These are phyloP conservation scores for Groenewaldozyma tartarivorans DNA, from an alignment of 805 yeast genomes.

Conservation along the genomic window DNA sequence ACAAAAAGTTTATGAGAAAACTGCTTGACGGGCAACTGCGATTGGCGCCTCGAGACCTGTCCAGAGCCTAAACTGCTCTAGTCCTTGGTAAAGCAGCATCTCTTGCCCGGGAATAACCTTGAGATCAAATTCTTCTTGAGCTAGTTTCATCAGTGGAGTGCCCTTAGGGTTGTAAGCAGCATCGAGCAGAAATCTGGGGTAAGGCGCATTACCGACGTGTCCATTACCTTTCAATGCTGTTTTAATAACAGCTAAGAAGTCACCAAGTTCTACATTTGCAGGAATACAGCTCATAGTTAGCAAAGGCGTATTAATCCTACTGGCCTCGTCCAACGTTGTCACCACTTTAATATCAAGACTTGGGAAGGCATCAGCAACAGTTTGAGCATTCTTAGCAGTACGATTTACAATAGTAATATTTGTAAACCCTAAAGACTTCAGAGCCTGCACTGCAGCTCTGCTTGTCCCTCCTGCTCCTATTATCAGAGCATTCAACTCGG, in stretches of 20 bases:
- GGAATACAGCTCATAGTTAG: constrained; percentile 76
- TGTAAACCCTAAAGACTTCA: constrained; percentile 65
- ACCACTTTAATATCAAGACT: constrained; percentile 51
- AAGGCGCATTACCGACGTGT: constrained; percentile 25
- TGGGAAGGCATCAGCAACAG: constrained; percentile 54
- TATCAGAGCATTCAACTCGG: constrained; percentile 49
- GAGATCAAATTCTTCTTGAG: constrained; percentile 57
- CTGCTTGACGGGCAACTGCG: constrained; percentile 9
- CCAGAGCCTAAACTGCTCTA: constrained; percentile 75
- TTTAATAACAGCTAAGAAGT: constrained; percentile 37
- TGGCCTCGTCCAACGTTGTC: constrained; percentile 39
- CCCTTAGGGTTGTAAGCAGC: constrained; percentile 90
- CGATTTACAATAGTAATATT: constrained; percentile 76
- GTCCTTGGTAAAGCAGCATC: constrained; percentile 90
- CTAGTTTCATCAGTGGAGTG: constrained; percentile 79
- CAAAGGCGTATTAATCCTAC: constrained; percentile 34
- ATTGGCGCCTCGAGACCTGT: constrained; percentile 31
- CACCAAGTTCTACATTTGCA: constrained; percentile 55
- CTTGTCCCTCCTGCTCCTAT: constrained; percentile 98
- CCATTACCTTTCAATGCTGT: constrained; percentile 26
- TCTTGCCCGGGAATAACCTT: constrained; percentile 82
- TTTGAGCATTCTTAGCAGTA: constrained; percentile 54
- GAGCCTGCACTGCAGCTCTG: constrained; percentile 86
- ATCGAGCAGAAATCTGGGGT: constrained; percentile 58
- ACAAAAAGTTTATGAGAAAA: background rate